These are phyloP conservation scores for Nematocida sp. DNA, from an alignment of 371 early-diverging fungal genomes.

Conservation along the genomic window DNA sequence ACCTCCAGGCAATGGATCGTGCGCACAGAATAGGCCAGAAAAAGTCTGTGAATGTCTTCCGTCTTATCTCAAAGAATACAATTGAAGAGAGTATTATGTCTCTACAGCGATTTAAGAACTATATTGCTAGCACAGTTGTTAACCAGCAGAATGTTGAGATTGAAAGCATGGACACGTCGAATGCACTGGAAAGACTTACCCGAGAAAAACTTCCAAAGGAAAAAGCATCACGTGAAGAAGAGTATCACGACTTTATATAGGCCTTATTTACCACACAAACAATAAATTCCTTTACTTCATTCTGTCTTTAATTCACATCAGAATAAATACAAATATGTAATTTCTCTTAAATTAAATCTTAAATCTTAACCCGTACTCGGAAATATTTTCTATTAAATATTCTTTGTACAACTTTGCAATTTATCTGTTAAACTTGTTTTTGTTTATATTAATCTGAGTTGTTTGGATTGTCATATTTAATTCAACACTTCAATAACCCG, in stretches of 20 bases:
- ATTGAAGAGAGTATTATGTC: conserved; percentile 91
- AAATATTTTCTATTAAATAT: too few relatives aligned
- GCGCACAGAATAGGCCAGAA: conserved; percentile 93
- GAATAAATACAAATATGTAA: too few relatives aligned
- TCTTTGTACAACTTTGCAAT: too few relatives aligned
- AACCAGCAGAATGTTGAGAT: conserved; percentile 83
- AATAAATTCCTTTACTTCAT: too few relatives aligned
- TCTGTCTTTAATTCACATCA: too few relatives aligned
- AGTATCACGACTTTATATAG: conserved; percentile 52
- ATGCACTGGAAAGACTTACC: conserved; percentile 68
- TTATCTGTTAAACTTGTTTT: too few relatives aligned
- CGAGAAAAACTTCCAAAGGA: conserved; percentile 65
- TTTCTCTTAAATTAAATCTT: too few relatives aligned
- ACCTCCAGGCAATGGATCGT: conserved; percentile 93
- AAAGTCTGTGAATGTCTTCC: conserved; percentile 87
- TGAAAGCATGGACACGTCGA: conserved; percentile 69
- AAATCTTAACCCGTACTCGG: too few relatives aligned
- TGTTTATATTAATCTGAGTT: background rate
- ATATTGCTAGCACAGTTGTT: conserved; percentile 90
- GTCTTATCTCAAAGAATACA: conserved; percentile 81
- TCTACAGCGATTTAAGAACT: conserved; percentile 94
- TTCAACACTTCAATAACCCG: conserved; percentile 4
- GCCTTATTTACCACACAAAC: background rate
- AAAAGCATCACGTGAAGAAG: conserved; percentile 19
- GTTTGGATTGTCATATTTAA: conserved; percentile 11